Percentiles rank a stretch among this genome's conserved stretches.
Conservation (phyloP, 179 eudicot species). For the Vitellaria paradoxa region DNA sequence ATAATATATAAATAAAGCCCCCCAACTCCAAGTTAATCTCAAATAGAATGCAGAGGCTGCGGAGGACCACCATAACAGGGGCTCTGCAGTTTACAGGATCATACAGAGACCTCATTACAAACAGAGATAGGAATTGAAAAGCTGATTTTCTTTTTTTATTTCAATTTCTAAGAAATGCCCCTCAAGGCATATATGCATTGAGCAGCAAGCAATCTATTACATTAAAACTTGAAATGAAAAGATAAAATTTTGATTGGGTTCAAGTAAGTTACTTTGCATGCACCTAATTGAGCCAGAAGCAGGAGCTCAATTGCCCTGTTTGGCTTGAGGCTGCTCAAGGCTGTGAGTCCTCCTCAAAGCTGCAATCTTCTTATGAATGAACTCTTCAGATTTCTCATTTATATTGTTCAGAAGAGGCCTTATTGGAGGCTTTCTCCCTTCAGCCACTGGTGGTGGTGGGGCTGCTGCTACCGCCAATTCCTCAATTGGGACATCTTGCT, state of each 20-base stretch:
- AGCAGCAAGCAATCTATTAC: neutral
- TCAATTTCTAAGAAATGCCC: neutral
- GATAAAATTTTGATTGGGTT: too few species aligned
- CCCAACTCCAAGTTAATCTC: too few species aligned
- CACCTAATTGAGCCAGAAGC: neutral
- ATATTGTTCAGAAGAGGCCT: slow-evolving; percentile 16
- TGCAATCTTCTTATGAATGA: slow-evolving; percentile 22
- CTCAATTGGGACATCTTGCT: neutral
- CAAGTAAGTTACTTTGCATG: neutral
- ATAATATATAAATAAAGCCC: too few species aligned
- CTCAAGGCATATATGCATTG: neutral
- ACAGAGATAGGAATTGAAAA: neutral
- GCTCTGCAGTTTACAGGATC: too few species aligned
- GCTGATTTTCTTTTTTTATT: neutral
- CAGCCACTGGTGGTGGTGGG: neutral
- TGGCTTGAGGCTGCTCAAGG: slow-evolving; percentile 13
- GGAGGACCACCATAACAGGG: too few species aligned
- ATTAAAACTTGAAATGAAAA: too few species aligned
- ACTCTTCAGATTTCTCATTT: slow-evolving; percentile 27
- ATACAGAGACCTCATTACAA: too few species aligned
- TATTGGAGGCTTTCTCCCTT: neutral
- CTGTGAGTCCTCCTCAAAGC: slow-evolving; percentile 20
- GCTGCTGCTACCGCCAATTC: neutral
- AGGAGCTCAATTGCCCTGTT: too few species aligned
- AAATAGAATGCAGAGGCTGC: too few species aligned